Conservation (phyloP, 371 early-diverging fungal genomes). For the Thermomucor indicae-seudaticae region DNA sequence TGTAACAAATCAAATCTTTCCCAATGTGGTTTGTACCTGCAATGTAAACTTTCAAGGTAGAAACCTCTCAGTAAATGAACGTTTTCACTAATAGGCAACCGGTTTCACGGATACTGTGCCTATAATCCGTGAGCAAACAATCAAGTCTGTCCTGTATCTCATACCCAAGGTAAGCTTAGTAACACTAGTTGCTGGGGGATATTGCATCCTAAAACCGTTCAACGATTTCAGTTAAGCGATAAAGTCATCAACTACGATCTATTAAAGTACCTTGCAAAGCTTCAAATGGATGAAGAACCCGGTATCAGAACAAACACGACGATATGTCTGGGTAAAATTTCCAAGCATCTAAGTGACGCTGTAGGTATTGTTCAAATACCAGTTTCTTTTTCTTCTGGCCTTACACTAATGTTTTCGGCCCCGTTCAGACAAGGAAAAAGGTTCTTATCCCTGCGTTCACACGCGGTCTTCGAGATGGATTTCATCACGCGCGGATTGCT, state of each 20-base stretch:
- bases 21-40: conserved; percentile 72
- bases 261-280: conserved; percentile 77
- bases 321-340: conserved; percentile 89
- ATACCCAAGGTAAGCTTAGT: conserved; percentile 55
- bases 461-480: conserved; percentile 84
- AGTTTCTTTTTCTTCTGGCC: conserved; percentile 1
- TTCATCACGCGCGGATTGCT: conserved; percentile 87
- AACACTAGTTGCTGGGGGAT: not conserved
- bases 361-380: conserved; percentile 39
- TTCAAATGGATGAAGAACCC: conserved; percentile 89
- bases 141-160: conserved; percentile 76
- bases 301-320: conserved; percentile 95
- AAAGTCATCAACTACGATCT: conserved; percentile 83
- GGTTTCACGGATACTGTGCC: conserved; percentile 90
- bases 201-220: not conserved
- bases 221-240: conserved; percentile 52
- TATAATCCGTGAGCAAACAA: conserved; percentile 88
- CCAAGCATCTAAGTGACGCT: conserved; percentile 63
- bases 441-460: conserved; percentile 80
- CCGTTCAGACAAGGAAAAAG: conserved; percentile 59
- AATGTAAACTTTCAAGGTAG: not conserved
- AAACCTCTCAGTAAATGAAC: not conserved
- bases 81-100: conserved; percentile 47
- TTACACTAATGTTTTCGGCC: not conserved
- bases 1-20: conserved; percentile 83